Evolutionary conservation across 106 monocot genomes (phyloP), one percentile per base, ranked within the genome.

Genomic region (Apostasia shenzhenica): DNA sequence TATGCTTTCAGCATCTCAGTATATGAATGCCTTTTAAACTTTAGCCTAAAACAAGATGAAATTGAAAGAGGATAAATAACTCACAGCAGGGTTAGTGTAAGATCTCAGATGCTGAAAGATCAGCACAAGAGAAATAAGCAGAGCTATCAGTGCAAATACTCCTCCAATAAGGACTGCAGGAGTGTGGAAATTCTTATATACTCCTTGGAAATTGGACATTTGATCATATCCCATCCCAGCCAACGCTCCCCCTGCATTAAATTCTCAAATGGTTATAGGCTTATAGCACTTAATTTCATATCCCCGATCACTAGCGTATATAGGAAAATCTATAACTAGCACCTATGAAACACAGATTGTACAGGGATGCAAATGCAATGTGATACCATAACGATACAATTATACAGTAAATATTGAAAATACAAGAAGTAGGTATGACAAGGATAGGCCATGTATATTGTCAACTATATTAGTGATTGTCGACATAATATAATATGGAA

Each of bases 41-140:
- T 59, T 40, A 6, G 2, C 6, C 9, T 59, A 40, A 59, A 59
- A 59, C 40, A 59, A 40, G 2, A 59, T 59, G 12, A 1, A 45
- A 45, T 4, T 45, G 4, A 63, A 45, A n/a, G 13, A 63, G 26
- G 57, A n/a, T 42, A 46, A 5, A 8, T 2, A 67, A 80, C 82
- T 84, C 66, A 94, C 93, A 10, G 68, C 70, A 70, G 84, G 84
- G 51, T 94, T 90, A 66, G 51, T 87, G 76, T 94, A 94, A 12
- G 78, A 78, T 77, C 74, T 77, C 41, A 94, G 86, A 69, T 94
- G 93, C 38, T 82, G 76, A 26, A 94, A 78, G 42, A 90, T 89
- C 38, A 80, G 73, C 37, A 77, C 48, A 26, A 71, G 55, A 5
- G 93, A 94, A 43, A 94, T 70, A 55, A 76, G 58, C 7, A 84